These are phyloP conservation scores for Piromyces finnis DNA, from an alignment of 192 early-diverging fungal species.

Conservation along the genomic window DNA sequence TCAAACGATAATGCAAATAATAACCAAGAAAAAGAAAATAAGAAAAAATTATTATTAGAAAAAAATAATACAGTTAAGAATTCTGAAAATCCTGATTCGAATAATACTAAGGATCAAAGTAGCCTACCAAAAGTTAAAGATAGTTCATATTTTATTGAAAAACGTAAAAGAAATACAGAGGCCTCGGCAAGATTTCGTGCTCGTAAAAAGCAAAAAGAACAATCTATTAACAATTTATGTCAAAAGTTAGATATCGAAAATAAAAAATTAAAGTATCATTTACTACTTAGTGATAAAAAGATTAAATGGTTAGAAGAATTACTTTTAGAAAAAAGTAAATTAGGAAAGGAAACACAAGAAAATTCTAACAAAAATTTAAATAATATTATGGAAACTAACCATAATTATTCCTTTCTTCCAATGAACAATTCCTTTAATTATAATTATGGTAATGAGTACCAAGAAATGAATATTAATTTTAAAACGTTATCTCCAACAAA, in stretches of 20 bases:
- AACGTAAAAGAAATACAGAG: background rate
- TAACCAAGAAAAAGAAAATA: too few species aligned
- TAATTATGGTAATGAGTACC: background rate
- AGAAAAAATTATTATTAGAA: too few species aligned
- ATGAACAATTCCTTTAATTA: background rate
- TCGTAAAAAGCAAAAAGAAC: background rate
- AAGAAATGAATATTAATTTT: background rate
- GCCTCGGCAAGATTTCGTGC: background rate
- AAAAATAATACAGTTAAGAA: too few species aligned
- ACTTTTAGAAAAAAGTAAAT: background rate
- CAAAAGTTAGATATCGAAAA: background rate
- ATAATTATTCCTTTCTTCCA: background rate
- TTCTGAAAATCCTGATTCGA: too few species aligned
- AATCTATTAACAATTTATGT: background rate
- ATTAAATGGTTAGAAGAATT: background rate
- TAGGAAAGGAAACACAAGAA: too few species aligned
- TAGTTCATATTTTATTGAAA: background rate
- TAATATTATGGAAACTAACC: too few species aligned
- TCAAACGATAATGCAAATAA: background rate
- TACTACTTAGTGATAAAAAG: background rate
- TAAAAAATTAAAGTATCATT: background rate
- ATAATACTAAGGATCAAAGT: background rate
- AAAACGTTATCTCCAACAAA: background rate
- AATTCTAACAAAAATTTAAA: too few species aligned
- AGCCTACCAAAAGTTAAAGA: background rate